These are phyloP conservation scores for Neurospora sp. DNA, from an alignment of 495 filamentous ascomycete genomes.

Conservation along the genomic window DNA sequence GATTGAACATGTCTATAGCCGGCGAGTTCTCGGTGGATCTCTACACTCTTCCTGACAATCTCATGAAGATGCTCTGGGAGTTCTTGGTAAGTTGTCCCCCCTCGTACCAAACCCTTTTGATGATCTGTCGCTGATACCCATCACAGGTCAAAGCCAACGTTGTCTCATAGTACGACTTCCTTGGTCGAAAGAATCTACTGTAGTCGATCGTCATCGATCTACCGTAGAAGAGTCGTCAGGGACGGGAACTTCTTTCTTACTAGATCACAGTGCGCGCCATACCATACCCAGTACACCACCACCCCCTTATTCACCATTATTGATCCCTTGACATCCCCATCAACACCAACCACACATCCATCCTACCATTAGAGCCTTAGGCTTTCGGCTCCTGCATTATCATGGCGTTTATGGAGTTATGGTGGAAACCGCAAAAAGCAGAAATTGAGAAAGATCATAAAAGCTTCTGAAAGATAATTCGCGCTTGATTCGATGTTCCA, in stretches of 20 bases:
- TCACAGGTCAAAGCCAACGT: conserved; percentile 17
- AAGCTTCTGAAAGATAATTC: background rate
- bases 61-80: conserved; percentile 90
- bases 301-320: background rate
- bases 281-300: background rate
- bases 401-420: conserved; percentile 7
- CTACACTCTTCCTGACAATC: conserved; percentile 78
- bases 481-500: background rate
- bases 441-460: background rate
- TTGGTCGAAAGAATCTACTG: background rate
- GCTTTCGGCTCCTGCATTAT: conserved; percentile 3
- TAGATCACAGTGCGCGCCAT: background rate
- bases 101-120: background rate
- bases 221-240: background rate
- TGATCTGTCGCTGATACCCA: background rate
- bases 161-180: conserved; percentile 6
- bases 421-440: background rate
- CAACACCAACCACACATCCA: background rate
- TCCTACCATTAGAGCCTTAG: background rate
- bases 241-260: background rate
- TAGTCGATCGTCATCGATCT: background rate
- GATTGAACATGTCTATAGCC: conserved; percentile 40
- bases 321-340: background rate
- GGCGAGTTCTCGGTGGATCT: conserved; percentile 98
- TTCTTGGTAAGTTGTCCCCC: conserved; percentile 38